Conservation (phyloP, 768 basidiomycete species). For the Tylopilus felleus region DNA sequence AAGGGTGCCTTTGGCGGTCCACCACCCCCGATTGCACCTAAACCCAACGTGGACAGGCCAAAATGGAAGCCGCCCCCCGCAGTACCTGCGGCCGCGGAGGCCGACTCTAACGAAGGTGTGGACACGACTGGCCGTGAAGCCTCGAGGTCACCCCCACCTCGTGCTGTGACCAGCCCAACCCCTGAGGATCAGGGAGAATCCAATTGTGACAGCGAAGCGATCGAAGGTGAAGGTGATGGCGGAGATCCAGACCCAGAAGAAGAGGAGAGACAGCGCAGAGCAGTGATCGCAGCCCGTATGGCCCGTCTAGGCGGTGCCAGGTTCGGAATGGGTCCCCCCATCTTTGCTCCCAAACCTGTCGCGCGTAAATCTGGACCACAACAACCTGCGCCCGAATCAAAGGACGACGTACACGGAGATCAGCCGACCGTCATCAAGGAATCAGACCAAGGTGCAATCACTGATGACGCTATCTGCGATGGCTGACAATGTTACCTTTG, state of each 20-base stretch:
- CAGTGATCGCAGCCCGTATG: conserved; percentile 90
- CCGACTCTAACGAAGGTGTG: conserved; percentile 38
- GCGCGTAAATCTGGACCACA: conserved; percentile 29
- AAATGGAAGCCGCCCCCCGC: conserved; percentile 85
- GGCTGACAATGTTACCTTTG: conserved; percentile 3
- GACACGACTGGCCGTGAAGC: conserved; percentile 22
- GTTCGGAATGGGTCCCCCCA: conserved; percentile 75
- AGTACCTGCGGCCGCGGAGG: conserved; percentile 40
- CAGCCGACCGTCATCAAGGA: conserved; percentile 6
- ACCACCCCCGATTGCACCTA: conserved; percentile 46
- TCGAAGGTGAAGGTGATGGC: conserved; percentile 19
- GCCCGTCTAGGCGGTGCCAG: conserved; percentile 85
- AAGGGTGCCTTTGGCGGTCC: conserved; percentile 68
- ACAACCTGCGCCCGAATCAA: conserved; percentile 17
- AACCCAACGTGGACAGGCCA: conserved; percentile 60
- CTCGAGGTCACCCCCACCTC: conserved; percentile 37
- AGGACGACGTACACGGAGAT: conserved; percentile 18
- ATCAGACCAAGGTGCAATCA: conserved; percentile 20
- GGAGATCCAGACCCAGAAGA: conserved; percentile 48
- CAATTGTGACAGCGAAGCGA: conserved; percentile 28
- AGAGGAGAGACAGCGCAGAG: conserved; percentile 74
- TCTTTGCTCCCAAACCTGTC: conserved; percentile 57
- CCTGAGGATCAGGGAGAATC: conserved; percentile 13
- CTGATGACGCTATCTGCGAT: not conserved
- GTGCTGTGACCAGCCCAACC: conserved; percentile 13